A percentile compares a stretch with the other conserved stretches of the same genome.
phyloP scores from a whole-genome alignment of 2,329 filamentous ascomycete species.

The Claviceps sp. region DNA sequence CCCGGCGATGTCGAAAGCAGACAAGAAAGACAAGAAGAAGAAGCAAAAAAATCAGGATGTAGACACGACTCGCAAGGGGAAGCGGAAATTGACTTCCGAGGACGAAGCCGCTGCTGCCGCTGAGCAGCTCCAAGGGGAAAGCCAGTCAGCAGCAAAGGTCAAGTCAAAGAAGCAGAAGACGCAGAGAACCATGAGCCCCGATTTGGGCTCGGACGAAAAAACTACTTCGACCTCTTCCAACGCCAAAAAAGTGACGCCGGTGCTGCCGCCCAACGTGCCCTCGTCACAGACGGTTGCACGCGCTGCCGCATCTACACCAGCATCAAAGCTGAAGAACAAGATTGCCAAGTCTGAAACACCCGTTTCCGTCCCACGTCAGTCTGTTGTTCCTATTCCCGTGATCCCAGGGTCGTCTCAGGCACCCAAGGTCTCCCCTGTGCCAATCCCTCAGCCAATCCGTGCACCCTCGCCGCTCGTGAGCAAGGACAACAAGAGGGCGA shows the following conservation, averaged over 20 bases:
- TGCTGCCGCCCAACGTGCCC: slow-evolving; percentile 20
- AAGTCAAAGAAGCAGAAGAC: slow-evolving; percentile 30
- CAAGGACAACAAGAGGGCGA: slow-evolving; percentile 17
- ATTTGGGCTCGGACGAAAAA: slow-evolving; percentile 19
- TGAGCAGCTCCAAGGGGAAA: slow-evolving; percentile 22
- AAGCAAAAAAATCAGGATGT: slow-evolving; percentile 6
- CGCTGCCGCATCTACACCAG: slow-evolving; percentile 12
- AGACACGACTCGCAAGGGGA: slow-evolving; percentile 19
- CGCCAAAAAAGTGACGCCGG: slow-evolving; percentile 19
- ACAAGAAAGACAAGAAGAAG: slow-evolving; percentile 15
- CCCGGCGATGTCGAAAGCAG: slow-evolving; percentile 9
- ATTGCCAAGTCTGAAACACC: slow-evolving; percentile 14
- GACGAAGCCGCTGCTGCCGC: slow-evolving; percentile 23
- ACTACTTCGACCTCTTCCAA: slow-evolving; percentile 8
- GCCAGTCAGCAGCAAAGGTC: slow-evolving; percentile 20
- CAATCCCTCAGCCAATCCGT: slow-evolving; percentile 8
- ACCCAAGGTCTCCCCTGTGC: slow-evolving; percentile 13
- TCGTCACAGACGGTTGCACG: slow-evolving; percentile 8
- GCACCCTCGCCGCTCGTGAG: slow-evolving; percentile 11
- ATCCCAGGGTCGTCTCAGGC: slow-evolving; percentile 19
- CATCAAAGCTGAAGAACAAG: slow-evolving; percentile 11
- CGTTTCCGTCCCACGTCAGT: slow-evolving; percentile 15
- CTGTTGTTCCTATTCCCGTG: slow-evolving; percentile 21
- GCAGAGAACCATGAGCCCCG: slow-evolving; percentile 19
- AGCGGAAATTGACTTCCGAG: slow-evolving; percentile 24